Evolutionary conservation across 805 yeast species (phyloP), one percentile per base, ranked within the genome.

Genomic region (Starmerella riodocensis): DNA sequence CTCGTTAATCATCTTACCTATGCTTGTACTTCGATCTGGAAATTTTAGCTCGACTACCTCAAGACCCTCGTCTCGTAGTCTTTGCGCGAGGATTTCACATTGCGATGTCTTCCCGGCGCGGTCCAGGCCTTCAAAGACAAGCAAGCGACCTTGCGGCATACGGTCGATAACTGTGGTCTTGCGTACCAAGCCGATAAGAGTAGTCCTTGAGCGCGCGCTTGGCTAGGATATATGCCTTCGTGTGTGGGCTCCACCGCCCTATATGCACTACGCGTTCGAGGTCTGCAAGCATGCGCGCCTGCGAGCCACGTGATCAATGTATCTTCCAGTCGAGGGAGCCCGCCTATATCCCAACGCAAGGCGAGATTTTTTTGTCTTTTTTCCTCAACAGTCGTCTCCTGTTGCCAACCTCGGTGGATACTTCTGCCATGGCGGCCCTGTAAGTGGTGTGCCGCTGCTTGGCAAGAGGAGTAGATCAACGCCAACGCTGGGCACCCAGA

Each of bases 51-150:
- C 59, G 40, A 64, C 63, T 3, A 68, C 68, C 4, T 61, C 53
- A 1, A 65, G 64, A 1, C 58, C 57, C 1, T 45, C 34, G 3
- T 51, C 44, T 13, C 37, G 21, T 9, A 64, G 45, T 4, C 49
- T 50, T 1, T 60, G 53, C 0, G 62, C 50, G 8, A 79, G 50
- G 3, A 53, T 48, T 3, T 58, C 54, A 6, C 78, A 69, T 55
- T 91, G 98, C 0, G 96, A 85, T 3, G 94, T 73, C 53, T 91
- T 91, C 0, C 99, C 99, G 0, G 96, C 78, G 36, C 99, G 63
- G 53, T 91, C 99, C 1, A 91, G 70, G 0, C 99, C 99, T 59
- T 91, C 99, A 2, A 91, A 67, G 1, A 84, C 70, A 18, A 91
- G 77, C 28, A 91, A 62, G 33, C 70, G 67, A 2, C 96, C 97